Evolutionary conservation across 108 stramenopile genomes (phyloP).

Genomic region (Cyclotella choctawhatcheeana): DNA sequence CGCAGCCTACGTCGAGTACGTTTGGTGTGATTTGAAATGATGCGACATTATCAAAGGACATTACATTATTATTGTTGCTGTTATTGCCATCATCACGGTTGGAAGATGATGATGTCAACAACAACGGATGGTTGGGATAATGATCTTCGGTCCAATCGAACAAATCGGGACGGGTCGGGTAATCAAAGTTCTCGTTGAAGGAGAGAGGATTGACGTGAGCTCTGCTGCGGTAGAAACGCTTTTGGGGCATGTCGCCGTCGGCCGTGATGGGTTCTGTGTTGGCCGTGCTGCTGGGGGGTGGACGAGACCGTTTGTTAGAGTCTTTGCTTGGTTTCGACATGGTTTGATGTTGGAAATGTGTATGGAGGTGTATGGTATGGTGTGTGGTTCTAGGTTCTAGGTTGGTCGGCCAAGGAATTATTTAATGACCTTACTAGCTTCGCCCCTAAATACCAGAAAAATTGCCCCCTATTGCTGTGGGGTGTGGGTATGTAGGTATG

Average conservation of each 20-base stretch:
- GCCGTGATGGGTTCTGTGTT: conserved; percentile 62
- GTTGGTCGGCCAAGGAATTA: no score
- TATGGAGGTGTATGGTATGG: no score
- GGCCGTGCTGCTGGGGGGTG: not conserved
- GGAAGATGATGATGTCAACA: not conserved
- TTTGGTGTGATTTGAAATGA: conserved; percentile 43
- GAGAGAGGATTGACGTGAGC: conserved; percentile 97
- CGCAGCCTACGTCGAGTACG: conserved; percentile 98
- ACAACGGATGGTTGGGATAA: conserved; percentile 61
- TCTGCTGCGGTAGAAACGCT: conserved; percentile 95
- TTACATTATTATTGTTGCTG: no score
- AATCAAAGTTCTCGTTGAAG: conserved; percentile 92
- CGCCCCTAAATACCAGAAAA: no score
- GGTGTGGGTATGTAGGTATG: no score
- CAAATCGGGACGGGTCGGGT: conserved; percentile 78
- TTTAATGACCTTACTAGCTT: no score
- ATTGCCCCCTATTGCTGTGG: no score
- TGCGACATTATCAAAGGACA: conserved; percentile 4
- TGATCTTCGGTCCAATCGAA: conserved; percentile 91
- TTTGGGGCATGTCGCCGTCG: conserved; percentile 91
- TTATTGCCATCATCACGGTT: conserved; percentile 5
- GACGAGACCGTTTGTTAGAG: not conserved
- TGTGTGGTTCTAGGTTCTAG: no score
- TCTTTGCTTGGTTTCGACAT: conserved; percentile 19
- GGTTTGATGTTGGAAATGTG: conserved; percentile 2